phyloP scores from a whole-genome alignment of 2,329 filamentous ascomycete genomes.

The Escovopsis sp. region DNA sequence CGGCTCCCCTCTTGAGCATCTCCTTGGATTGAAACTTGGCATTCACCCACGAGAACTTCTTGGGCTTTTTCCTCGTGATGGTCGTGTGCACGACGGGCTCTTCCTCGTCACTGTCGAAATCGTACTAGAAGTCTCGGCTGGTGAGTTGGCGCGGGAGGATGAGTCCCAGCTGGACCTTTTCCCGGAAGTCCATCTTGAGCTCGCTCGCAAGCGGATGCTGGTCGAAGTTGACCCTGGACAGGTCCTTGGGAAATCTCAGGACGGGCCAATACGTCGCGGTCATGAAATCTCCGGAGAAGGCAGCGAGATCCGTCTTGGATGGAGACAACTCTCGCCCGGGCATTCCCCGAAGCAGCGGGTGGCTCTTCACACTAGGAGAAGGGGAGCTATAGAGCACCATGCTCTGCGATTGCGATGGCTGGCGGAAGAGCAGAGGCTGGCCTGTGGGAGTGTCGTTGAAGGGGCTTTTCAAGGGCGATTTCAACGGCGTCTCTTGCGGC shows the following conservation, averaged over 20 bases:
- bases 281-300: conserved; percentile 17
- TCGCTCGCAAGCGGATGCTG: conserved; percentile 21
- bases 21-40: background rate
- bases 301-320: conserved; percentile 22
- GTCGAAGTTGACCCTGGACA: conserved; percentile 19
- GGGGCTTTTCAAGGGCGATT: conserved; percentile 1
- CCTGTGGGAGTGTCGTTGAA: conserved; percentile 5
- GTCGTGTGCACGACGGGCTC: background rate
- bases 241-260: conserved; percentile 18
- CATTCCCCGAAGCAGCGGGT: conserved; percentile 29
- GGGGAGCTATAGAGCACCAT: conserved; percentile 1
- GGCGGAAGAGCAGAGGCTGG: conserved; percentile 2
- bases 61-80: background rate
- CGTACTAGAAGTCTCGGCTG: conserved; percentile 22
- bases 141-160: conserved; percentile 18
- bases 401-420: conserved; percentile 1
- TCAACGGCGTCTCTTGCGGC: conserved; percentile 1
- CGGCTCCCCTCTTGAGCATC: background rate
- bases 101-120: conserved; percentile 17
- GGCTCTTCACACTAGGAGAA: conserved; percentile 6
- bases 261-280: conserved; percentile 11
- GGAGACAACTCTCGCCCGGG: conserved; percentile 23
- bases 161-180: conserved; percentile 18
- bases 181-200: conserved; percentile 12
- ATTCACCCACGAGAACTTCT: background rate